These are phyloP conservation scores for Cucumis hystrix DNA, from an alignment of 306 rosid genomes.

Conservation along the genomic window DNA sequence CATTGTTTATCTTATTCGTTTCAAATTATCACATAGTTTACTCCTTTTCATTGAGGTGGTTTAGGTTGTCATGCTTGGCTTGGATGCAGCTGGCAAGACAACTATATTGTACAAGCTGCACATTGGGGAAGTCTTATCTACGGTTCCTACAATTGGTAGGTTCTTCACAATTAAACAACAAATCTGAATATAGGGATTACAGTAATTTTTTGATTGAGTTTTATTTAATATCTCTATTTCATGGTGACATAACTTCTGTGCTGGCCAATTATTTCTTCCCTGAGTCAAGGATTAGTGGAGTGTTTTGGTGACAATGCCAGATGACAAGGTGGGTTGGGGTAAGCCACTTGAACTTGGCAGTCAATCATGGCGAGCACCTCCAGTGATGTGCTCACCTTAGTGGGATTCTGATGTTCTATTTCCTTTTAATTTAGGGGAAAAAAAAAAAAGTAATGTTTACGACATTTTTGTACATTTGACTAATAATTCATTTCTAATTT, in stretches of 20 bases:
- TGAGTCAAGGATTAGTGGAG: not conserved
- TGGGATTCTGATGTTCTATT: not conserved
- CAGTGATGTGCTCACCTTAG: not conserved
- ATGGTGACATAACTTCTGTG: not conserved
- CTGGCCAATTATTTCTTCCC: not conserved
- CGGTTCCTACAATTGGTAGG: constrained; percentile 87
- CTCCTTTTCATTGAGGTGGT: constrained; percentile 13
- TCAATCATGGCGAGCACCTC: not conserved
- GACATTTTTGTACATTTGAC: not conserved
- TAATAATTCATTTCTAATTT: not conserved
- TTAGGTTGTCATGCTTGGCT: constrained; percentile 94
- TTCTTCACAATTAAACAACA: not conserved
- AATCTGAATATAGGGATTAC: not conserved
- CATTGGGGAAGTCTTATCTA: constrained; percentile 84
- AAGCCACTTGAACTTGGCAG: not conserved
- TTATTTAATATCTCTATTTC: not conserved
- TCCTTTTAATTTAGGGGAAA: not conserved
- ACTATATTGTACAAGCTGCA: constrained; percentile 84
- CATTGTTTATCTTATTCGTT: not conserved
- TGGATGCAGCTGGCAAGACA: constrained; percentile 92
- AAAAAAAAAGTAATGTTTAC: not conserved
- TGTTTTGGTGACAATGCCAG: not conserved
- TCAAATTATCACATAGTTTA: not conserved
- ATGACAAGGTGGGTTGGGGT: constrained; percentile 1
- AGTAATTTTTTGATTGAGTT: not conserved